Conservation (phyloP, 495 filamentous ascomycete species). For the Cercophora samala region DNA sequence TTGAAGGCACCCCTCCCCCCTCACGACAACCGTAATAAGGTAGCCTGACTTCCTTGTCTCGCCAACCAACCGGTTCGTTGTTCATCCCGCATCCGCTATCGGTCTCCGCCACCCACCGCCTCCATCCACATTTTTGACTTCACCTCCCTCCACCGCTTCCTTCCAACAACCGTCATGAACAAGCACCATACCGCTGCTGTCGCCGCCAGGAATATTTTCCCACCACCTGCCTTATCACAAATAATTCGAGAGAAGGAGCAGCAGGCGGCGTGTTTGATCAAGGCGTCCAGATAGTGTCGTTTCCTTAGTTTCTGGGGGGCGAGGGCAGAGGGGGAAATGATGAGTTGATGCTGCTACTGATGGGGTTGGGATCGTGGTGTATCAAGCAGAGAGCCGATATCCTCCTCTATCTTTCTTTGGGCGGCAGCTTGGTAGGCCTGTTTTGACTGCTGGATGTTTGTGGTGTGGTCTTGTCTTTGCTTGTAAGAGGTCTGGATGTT, state of each 20-base stretch:
- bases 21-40: background rate
- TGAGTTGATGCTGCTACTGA: background rate
- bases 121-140: background rate
- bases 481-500: conserved; percentile 4
- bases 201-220: no score
- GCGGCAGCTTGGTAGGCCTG: conserved; percentile 12
- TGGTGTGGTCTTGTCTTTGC: conserved; percentile 15
- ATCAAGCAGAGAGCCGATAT: background rate
- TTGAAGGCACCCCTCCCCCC: background rate
- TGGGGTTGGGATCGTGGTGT: background rate
- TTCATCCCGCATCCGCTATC: background rate
- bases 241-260: no score
- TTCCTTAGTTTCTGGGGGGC: no score
- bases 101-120: background rate
- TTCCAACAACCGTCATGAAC: background rate
- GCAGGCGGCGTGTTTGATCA: no score
- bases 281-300: no score
- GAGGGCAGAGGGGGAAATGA: no score
- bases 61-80: background rate
- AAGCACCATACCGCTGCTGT: no score
- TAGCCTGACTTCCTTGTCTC: background rate
- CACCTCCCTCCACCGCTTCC: background rate
- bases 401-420: conserved; percentile 10
- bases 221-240: no score
- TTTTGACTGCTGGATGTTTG: conserved; percentile 4